Conservation (phyloP, 176 grass and related monocot species). For the Phyllostachys edulis region DNA sequence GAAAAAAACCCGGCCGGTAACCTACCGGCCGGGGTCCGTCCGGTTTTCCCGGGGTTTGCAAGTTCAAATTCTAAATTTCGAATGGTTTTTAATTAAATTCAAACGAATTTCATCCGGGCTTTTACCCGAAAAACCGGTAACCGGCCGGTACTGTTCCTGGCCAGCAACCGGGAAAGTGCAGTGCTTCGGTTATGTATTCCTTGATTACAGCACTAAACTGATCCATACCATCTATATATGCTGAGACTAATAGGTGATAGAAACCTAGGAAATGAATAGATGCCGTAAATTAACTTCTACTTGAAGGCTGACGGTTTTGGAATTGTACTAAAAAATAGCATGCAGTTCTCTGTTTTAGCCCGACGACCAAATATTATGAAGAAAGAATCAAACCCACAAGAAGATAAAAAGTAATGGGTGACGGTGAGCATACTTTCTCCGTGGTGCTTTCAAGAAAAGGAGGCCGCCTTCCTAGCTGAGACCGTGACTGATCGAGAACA, state of each 20-base stretch:
- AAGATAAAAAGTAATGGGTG: not conserved
- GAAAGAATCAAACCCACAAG: not conserved
- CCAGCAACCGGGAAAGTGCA: too few relatives aligned
- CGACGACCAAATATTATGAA: not conserved
- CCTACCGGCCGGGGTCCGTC: too few relatives aligned
- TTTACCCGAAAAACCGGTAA: too few relatives aligned
- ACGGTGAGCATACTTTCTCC: constrained; percentile 42
- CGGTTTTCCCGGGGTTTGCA: too few relatives aligned
- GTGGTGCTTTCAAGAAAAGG: constrained; percentile 44
- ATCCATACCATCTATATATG: constrained; percentile 3
- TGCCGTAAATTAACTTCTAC: constrained; percentile 8
- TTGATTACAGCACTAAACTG: constrained; percentile 14
- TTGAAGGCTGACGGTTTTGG: not conserved
- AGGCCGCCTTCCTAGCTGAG: constrained; percentile 76
- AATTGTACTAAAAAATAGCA: constrained; percentile 1
- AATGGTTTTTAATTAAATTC: too few relatives aligned
- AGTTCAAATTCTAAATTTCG: too few relatives aligned
- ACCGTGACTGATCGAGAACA: constrained; percentile 81
- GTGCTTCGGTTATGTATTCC: too few relatives aligned
- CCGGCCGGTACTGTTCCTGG: too few relatives aligned
- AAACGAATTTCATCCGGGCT: too few relatives aligned
- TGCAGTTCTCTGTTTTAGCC: not conserved
- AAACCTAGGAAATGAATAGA: constrained; percentile 8
- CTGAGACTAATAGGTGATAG: constrained; percentile 5
- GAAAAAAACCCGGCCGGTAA: too few relatives aligned